These are phyloP conservation scores for Fusarium cicatricum DNA, from an alignment of 2,329 filamentous ascomycete species.

Conservation along the genomic window DNA sequence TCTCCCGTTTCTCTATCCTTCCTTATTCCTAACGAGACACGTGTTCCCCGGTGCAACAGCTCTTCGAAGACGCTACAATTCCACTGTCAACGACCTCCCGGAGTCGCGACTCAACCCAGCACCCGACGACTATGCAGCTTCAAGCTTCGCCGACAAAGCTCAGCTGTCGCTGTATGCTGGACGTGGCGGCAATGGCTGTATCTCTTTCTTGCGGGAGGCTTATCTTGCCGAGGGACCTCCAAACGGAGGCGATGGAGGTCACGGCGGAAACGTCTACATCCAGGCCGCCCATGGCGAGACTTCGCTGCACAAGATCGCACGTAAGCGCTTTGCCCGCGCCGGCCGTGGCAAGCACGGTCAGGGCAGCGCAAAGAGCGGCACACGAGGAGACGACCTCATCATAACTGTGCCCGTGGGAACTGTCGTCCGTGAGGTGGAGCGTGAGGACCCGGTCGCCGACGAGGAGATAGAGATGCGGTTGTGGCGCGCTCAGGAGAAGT, in stretches of 20 bases:
- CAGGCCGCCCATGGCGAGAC: constrained; percentile 92
- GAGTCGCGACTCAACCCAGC: constrained; percentile 76
- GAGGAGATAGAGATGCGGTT: constrained; percentile 56
- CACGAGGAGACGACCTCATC: constrained; percentile 85
- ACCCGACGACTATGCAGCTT: constrained; percentile 83
- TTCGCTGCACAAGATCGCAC: constrained; percentile 88
- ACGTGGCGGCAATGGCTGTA: constrained; percentile 87
- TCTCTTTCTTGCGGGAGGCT: constrained; percentile 92
- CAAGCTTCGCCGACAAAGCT: constrained; percentile 88
- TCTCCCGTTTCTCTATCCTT: constrained; percentile 59
- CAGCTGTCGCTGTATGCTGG: constrained; percentile 81
- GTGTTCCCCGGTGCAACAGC: constrained; percentile 12
- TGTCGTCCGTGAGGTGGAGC: constrained; percentile 81
- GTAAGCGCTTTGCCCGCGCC: constrained; percentile 77
- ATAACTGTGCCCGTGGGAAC: constrained; percentile 94
- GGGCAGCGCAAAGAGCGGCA: constrained; percentile 76
- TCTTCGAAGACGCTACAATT: constrained; percentile 37
- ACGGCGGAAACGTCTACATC: constrained; percentile 91
- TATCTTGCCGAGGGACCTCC: constrained; percentile 88
- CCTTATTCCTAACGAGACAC: constrained; percentile 46
- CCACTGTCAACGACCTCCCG: constrained; percentile 50
- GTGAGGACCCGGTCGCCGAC: constrained; percentile 79
- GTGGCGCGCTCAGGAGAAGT: constrained; percentile 46
- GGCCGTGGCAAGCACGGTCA: constrained; percentile 80
- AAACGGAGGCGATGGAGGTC: constrained; percentile 94